phyloP scores from a whole-genome alignment of 768 basidiomycete genomes.

The Thelephora ganbajun region DNA sequence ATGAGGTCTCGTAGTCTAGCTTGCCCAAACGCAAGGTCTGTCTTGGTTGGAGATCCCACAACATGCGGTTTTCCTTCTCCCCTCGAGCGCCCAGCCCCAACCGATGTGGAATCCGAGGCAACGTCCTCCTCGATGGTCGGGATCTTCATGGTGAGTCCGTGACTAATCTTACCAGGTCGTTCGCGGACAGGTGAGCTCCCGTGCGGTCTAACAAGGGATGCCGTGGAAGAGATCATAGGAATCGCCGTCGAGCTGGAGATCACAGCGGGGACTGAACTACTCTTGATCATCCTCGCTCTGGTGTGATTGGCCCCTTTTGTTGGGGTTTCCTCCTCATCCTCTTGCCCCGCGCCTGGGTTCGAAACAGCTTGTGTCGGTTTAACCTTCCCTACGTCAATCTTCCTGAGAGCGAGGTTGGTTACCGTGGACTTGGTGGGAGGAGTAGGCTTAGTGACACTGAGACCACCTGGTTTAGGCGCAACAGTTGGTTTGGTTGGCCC shows the following conservation, averaged over 20 bases:
- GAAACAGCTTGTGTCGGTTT: neutral
- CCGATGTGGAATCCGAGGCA: neutral
- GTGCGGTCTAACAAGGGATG: conserved; percentile 40
- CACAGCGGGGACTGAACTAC: conserved; percentile 52
- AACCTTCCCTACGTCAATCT: neutral
- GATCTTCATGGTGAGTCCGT: neutral
- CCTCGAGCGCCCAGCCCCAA: conserved; percentile 2
- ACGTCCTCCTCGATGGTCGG: neutral
- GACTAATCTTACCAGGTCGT: neutral
- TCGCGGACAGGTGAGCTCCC: conserved; percentile 1
- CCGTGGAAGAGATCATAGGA: conserved; percentile 63
- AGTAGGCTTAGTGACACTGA: conserved; percentile 1
- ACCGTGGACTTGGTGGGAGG: neutral
- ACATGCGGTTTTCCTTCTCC: neutral
- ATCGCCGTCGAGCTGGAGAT: conserved; percentile 61
- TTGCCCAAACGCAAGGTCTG: conserved; percentile 62
- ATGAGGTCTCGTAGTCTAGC: conserved; percentile 66
- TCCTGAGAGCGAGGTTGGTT: neutral
- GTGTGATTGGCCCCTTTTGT: neutral
- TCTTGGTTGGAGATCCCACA: conserved; percentile 8
- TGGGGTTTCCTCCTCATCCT: neutral
- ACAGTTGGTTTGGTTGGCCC: neutral
- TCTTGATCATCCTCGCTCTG: conserved; percentile 32
- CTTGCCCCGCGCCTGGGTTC: neutral
- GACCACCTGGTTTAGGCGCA: neutral